These are phyloP conservation scores for Magnusiomyces paraingens DNA, from an alignment of 1,139 yeast genomes.

Conservation along the genomic window DNA sequence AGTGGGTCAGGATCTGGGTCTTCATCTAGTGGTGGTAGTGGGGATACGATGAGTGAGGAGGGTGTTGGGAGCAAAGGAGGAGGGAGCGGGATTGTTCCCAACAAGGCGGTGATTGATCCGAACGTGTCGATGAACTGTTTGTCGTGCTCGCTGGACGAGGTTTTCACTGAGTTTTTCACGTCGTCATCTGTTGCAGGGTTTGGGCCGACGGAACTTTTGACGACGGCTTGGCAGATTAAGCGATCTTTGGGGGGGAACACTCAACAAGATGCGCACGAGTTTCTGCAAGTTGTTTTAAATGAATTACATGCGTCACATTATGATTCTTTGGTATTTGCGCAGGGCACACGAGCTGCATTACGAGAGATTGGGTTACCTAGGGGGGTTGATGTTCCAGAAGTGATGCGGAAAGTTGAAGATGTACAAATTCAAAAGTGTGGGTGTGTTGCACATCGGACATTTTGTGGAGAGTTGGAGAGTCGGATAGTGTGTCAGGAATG, in stretches of 20 bases:
- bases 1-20: too few relatives aligned
- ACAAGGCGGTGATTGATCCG: slow-evolving; percentile 5
- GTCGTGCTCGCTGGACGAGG: slow-evolving; percentile 72
- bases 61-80: slow-evolving; percentile 17
- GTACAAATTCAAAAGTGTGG: slow-evolving; percentile 40
- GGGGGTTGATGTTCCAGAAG: slow-evolving; percentile 1
- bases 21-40: too few relatives aligned
- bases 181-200: slow-evolving; percentile 53
- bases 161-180: slow-evolving; percentile 60
- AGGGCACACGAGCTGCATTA: slow-evolving; percentile 7
- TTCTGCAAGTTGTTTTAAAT: slow-evolving; percentile 83
- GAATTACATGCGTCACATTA: slow-evolving; percentile 54
- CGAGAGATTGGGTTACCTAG: not conserved
- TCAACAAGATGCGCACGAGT: slow-evolving; percentile 98
- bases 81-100: slow-evolving; percentile 1
- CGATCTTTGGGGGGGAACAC: slow-evolving; percentile 86
- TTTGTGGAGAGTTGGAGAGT: slow-evolving; percentile 68
- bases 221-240: slow-evolving; percentile 80
- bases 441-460: slow-evolving; percentile 77
- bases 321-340: slow-evolving; percentile 11
- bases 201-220: slow-evolving; percentile 66
- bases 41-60: too few relatives aligned
- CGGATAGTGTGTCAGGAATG: slow-evolving; percentile 72
- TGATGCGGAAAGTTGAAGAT: slow-evolving; percentile 9
- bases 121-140: slow-evolving; percentile 23